These are phyloP conservation scores for Pseudogymnoascus sp. DNA, from an alignment of 2,329 filamentous ascomycete species.

Conservation along the genomic window DNA sequence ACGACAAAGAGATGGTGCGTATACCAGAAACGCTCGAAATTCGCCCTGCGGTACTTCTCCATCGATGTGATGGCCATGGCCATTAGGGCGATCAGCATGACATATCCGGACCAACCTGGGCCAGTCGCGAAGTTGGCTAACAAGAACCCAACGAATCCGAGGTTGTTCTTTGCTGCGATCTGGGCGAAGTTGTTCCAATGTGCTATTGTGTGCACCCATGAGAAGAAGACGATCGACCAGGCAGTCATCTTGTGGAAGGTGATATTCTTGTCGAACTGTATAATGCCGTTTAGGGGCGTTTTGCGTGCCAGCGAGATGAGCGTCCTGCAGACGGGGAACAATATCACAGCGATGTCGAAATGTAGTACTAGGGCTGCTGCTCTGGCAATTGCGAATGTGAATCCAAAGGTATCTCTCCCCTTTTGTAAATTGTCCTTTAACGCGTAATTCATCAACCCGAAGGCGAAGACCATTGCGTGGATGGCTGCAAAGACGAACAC, in stretches of 20 bases:
- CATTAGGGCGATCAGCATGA: slow-evolving; percentile 75
- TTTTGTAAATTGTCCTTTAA: slow-evolving; percentile 67
- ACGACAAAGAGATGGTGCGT: slow-evolving; percentile 82
- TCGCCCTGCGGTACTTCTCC: slow-evolving; percentile 70
- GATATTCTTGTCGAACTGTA: slow-evolving; percentile 86
- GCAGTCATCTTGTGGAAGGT: slow-evolving; percentile 80
- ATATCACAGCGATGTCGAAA: slow-evolving; percentile 72
- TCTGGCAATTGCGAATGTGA: slow-evolving; percentile 71
- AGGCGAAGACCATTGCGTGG: slow-evolving; percentile 71
- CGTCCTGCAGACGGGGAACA: slow-evolving; percentile 78
- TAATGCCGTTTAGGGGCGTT: slow-evolving; percentile 77
- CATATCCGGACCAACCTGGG: slow-evolving; percentile 79
- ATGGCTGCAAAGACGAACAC: slow-evolving; percentile 68
- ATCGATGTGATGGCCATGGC: slow-evolving; percentile 72
- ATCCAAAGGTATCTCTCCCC: slow-evolving; percentile 63
- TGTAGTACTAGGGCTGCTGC: slow-evolving; percentile 71
- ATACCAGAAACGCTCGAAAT: slow-evolving; percentile 89
- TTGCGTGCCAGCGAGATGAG: slow-evolving; percentile 75
- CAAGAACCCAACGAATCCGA: slow-evolving; percentile 73
- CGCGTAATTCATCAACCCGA: slow-evolving; percentile 73
- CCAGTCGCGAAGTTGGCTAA: slow-evolving; percentile 72
- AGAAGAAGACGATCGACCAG: slow-evolving; percentile 85
- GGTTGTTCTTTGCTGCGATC: slow-evolving; percentile 65
- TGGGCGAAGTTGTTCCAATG: slow-evolving; percentile 85
- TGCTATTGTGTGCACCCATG: slow-evolving; percentile 77